Evolutionary conservation across 176 grass and related monocot genomes (phyloP), one percentile per base, ranked within the genome.

Genomic region (Bothriochloa decipiens): DNA sequence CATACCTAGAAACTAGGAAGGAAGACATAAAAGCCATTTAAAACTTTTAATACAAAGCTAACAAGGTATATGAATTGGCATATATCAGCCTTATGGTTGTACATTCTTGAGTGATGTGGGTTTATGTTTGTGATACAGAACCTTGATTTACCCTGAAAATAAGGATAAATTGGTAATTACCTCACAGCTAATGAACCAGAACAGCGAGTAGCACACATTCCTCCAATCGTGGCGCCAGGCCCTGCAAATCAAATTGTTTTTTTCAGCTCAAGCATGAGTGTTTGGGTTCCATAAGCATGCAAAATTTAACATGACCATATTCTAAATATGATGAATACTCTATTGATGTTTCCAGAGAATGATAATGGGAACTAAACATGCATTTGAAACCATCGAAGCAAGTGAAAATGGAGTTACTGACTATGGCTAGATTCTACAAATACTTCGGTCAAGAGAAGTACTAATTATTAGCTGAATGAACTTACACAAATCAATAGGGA

Each of bases 171-270:
- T 36, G 74, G 82, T 42, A 89, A 93, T 76, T 95, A 98, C 96
- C 96, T 98, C 76, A 95, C 93, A 93, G 96, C 96, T 80, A 98
- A 92, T 80, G 96, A 98, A 85, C 96, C 96, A 82, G 96, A 98
- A 80, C 93, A 98, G 37, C 91, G 89, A 26, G 96, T 98, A 81
- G 96, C 93, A 84, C 93, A 96, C 96, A 98, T 98, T 88, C 96
- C 96, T 69, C 96, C 96, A 75, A 96, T 96, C 55, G 96, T 96
- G 52, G 96, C 96, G 43, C 96, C 96, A 82, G 96, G 96, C 20
- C 96, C 96, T 98, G 89, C 80, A 93, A 82, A 81, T 65, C 76
- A 88, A 79, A 82, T 50, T 69, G 80, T 43, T 81, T 17, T 84
- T 17, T 84, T 81, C 18, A 79, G 55, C 22, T 69, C 75, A 64